Evolutionary conservation across 192 early-diverging fungal genomes (phyloP).

Genomic region (Gryganskiella cystojenkinii): DNA sequence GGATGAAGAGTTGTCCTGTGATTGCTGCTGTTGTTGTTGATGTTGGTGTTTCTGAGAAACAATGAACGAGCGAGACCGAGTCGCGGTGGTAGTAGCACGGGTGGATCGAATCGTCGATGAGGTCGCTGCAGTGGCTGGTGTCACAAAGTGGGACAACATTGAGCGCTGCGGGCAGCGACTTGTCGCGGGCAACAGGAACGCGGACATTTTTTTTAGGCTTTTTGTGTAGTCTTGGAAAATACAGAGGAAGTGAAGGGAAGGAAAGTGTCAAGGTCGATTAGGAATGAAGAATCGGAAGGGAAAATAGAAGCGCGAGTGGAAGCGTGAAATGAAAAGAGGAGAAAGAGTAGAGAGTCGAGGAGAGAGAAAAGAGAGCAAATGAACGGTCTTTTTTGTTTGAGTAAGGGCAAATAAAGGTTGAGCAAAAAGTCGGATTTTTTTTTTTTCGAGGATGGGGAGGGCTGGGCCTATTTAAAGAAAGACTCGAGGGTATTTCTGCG

Average conservation of each 20-base stretch:
- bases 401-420: too few relatives aligned
- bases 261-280: background rate
- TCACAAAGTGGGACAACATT: constrained; percentile 43
- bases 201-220: constrained; percentile 32
- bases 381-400: too few relatives aligned
- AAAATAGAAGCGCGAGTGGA: too few relatives aligned
- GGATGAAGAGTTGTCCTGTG: background rate
- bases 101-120: background rate
- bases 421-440: too few relatives aligned
- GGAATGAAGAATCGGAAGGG: background rate
- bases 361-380: background rate
- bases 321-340: background rate
- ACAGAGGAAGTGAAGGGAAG: background rate
- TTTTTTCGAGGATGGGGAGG: background rate
- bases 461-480: background rate
- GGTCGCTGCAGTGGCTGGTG: constrained; percentile 5
- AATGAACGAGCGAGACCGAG: constrained; percentile 4
- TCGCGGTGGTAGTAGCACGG: constrained; percentile 8
- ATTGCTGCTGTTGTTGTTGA: background rate
- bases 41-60: background rate
- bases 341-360: constrained; percentile 7
- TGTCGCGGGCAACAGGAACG: constrained; percentile 20
- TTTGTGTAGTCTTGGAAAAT: too few relatives aligned
- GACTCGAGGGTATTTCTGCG: constrained; percentile 3
- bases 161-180: constrained; percentile 45